phyloP scores from a whole-genome alignment of 495 filamentous ascomycete species.

The Penicillium simplicissimum region DNA sequence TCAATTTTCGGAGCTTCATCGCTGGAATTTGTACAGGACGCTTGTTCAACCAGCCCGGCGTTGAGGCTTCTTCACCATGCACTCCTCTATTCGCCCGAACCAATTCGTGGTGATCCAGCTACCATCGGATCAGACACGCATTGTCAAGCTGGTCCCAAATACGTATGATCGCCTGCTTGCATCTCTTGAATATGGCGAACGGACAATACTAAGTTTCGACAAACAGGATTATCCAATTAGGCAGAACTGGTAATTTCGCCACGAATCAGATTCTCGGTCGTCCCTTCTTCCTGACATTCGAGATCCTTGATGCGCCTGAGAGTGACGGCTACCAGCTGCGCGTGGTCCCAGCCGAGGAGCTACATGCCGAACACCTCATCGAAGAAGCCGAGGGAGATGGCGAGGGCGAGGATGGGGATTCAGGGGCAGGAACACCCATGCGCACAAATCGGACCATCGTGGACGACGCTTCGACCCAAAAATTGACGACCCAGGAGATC shows the following conservation, averaged over 20 bases:
- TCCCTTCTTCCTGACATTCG: conserved; percentile 88
- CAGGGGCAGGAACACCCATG: conserved; percentile 61
- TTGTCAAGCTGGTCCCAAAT: conserved; percentile 69
- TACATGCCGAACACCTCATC: conserved; percentile 71
- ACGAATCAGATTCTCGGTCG: conserved; percentile 83
- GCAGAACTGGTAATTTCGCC: conserved; percentile 87
- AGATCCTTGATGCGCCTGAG: conserved; percentile 70
- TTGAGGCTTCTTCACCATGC: conserved; percentile 30
- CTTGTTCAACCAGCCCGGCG: background rate
- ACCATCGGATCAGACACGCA: conserved; percentile 63
- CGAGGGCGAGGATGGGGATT: conserved; percentile 50
- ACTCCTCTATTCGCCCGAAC: conserved; percentile 60
- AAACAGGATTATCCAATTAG: conserved; percentile 73
- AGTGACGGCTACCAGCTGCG: conserved; percentile 63
- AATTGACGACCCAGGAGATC: conserved; percentile 81
- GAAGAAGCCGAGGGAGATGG: conserved; percentile 56
- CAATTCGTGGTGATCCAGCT: conserved; percentile 65
- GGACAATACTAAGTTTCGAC: conserved; percentile 21
- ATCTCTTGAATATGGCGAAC: background rate
- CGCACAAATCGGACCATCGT: conserved; percentile 77
- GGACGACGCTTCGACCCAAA: conserved; percentile 80
- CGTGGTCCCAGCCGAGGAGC: conserved; percentile 75
- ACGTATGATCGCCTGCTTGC: conserved; percentile 58
- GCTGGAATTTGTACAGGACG: background rate
- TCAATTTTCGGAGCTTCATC: conserved; percentile 1